Percentiles rank a stretch among this genome's conserved stretches.
phyloP scores from a whole-genome alignment of 106 monocot genomes.

The Acorus calamus region DNA sequence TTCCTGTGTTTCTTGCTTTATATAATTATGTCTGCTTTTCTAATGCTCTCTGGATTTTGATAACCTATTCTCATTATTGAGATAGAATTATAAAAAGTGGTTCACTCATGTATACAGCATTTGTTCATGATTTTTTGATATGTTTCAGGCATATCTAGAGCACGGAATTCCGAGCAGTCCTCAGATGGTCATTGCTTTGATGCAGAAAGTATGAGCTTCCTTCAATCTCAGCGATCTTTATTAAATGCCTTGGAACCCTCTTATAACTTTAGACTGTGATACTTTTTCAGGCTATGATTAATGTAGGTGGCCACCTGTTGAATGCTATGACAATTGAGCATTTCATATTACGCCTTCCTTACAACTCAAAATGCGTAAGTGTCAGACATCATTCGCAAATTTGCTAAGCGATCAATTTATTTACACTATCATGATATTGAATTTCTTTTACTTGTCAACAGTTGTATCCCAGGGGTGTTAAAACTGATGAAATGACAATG shows the following conservation, averaged over 20 bases:
- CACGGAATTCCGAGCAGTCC: constrained; percentile 70
- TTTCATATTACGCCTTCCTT: constrained; percentile 77
- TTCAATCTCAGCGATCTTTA: no score
- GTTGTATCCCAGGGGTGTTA: constrained; percentile 38
- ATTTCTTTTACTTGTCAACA: constrained; percentile 1
- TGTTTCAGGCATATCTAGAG: constrained; percentile 66
- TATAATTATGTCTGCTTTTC: not conserved
- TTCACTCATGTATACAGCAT: not conserved
- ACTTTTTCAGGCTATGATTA: constrained; percentile 62
- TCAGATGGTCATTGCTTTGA: constrained; percentile 62
- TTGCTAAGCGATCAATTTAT: not conserved
- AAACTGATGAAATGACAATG: constrained; percentile 28
- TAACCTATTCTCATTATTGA: not conserved
- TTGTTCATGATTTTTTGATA: not conserved
- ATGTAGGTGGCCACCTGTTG: constrained; percentile 76
- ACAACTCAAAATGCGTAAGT: constrained; percentile 55
- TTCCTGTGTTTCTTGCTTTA: not conserved
- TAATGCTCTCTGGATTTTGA: not conserved
- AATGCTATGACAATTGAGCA: constrained; percentile 93
- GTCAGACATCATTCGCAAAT: not conserved
- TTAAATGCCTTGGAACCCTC: not conserved
- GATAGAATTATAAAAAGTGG: no score
- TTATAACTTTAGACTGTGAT: not conserved
- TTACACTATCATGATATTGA: not conserved
- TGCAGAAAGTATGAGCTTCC: constrained; percentile 52